These are phyloP conservation scores for Suhomyces faveliae DNA, from an alignment of 805 yeast species.

Conservation along the genomic window DNA sequence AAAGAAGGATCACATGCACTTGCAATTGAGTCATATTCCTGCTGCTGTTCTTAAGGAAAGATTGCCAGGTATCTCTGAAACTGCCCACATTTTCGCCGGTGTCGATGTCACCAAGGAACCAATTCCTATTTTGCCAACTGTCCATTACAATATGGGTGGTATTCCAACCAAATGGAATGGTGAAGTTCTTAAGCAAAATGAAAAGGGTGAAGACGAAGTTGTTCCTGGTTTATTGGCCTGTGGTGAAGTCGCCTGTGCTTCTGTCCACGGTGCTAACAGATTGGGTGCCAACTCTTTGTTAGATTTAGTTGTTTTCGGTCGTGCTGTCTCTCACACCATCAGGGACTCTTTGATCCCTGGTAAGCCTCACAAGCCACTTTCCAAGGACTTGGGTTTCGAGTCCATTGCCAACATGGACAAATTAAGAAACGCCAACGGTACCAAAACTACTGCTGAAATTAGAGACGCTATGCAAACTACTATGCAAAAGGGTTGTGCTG, in stretches of 20 bases:
- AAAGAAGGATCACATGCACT: constrained; percentile 88
- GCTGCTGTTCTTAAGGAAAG: constrained; percentile 89
- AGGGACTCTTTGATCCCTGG: constrained; percentile 85
- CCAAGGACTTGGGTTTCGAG: constrained; percentile 85
- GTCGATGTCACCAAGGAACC: constrained; percentile 99
- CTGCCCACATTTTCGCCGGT: constrained; percentile 98
- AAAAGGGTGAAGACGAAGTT: constrained; percentile 82
- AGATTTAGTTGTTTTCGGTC: constrained; percentile 96
- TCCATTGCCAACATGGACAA: constrained; percentile 88
- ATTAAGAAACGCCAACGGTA: constrained; percentile 82
- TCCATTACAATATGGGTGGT: constrained; percentile 99
- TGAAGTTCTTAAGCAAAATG: constrained; percentile 83
- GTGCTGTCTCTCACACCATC: constrained; percentile 95
- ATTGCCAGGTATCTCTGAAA: constrained; percentile 98
- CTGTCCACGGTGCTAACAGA: constrained; percentile 99
- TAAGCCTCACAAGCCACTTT: constrained; percentile 75
- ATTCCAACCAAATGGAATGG: constrained; percentile 97
- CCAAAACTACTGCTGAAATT: constrained; percentile 79
- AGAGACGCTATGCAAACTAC: constrained; percentile 91
- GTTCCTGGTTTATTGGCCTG: constrained; percentile 95
- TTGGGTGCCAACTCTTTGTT: constrained; percentile 96
- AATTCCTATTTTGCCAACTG: constrained; percentile 96
- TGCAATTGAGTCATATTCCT: constrained; percentile 93
- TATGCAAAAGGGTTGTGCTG: constrained; percentile 97
- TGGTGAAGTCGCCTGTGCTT: constrained; percentile 99